Evolutionary conservation across 495 filamentous ascomycete genomes (phyloP).

Genomic region (Trichoderma reesei): DNA sequence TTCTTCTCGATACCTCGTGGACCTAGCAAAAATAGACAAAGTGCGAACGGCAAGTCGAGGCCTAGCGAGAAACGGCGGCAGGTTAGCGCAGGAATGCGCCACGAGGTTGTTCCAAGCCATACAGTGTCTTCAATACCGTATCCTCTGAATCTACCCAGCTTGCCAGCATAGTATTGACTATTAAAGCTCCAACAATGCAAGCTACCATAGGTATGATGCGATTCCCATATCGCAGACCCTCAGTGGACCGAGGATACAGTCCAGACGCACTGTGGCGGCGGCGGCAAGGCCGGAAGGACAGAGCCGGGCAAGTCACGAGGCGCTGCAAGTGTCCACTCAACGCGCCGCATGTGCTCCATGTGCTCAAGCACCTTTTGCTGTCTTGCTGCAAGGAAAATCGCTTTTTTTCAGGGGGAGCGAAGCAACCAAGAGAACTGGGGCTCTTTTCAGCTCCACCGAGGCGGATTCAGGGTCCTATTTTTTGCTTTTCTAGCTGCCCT

Average conservation of each 20-base stretch:
- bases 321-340: not conserved
- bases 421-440: too few species aligned
- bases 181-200: too few species aligned
- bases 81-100: not conserved
- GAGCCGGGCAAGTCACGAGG: slow-evolving; percentile 1
- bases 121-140: not conserved
- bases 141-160: not conserved
- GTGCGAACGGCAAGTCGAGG: too few species aligned
- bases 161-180: too few species aligned
- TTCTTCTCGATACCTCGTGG: too few species aligned
- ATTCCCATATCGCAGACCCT: not conserved
- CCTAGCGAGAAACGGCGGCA: not conserved
- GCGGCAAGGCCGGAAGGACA: not conserved
- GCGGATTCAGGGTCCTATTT: slow-evolving; percentile 3
- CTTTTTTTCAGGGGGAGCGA: not conserved
- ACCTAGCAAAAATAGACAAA: too few species aligned
- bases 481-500: not conserved
- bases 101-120: not conserved
- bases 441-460: not conserved
- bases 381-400: not conserved
- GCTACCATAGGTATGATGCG: too few species aligned
- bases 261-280: not conserved
- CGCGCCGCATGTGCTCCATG: slow-evolving; percentile 2
- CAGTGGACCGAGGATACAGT: not conserved
- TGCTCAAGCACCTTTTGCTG: not conserved